phyloP scores from a whole-genome alignment of 768 basidiomycete genomes.

The Tubosaeta sp. region DNA sequence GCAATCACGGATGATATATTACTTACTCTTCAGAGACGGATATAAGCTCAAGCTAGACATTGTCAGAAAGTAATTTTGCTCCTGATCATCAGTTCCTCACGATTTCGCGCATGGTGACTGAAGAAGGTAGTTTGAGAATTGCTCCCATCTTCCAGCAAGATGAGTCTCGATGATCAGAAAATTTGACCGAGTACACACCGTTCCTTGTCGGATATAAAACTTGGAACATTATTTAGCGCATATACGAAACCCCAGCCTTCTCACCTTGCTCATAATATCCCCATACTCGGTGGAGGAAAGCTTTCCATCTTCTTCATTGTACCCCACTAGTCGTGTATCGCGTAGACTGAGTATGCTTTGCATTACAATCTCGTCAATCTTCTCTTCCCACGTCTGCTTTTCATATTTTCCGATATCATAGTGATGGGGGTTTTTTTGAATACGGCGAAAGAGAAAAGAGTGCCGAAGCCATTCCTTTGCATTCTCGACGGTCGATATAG shows the following conservation, averaged over 20 bases:
- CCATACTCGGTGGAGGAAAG: constrained; percentile 70
- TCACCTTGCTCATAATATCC: constrained; percentile 83
- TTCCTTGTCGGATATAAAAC: constrained; percentile 73
- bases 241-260: constrained; percentile 8
- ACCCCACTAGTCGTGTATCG: constrained; percentile 55
- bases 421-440: constrained; percentile 76
- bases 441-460: constrained; percentile 84
- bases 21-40: constrained; percentile 64
- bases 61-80: constrained; percentile 1
- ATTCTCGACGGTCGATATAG: constrained; percentile 63
- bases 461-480: constrained; percentile 81
- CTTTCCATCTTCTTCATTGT: constrained; percentile 37
- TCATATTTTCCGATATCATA: constrained; percentile 63
- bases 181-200: constrained; percentile 37
- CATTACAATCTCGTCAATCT: constrained; percentile 69
- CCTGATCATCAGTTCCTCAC: constrained; percentile 38
- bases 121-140: constrained; percentile 55
- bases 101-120: constrained; percentile 58
- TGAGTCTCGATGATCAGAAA: neutral
- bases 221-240: constrained; percentile 26
- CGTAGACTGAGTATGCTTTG: constrained; percentile 59
- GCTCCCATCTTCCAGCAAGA: constrained; percentile 53
- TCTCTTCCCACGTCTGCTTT: constrained; percentile 62
- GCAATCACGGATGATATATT: neutral
- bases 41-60: constrained; percentile 57